These are phyloP conservation scores for Phialemonium atrogriseum DNA, from an alignment of 2,329 filamentous ascomycete species.

Conservation along the genomic window DNA sequence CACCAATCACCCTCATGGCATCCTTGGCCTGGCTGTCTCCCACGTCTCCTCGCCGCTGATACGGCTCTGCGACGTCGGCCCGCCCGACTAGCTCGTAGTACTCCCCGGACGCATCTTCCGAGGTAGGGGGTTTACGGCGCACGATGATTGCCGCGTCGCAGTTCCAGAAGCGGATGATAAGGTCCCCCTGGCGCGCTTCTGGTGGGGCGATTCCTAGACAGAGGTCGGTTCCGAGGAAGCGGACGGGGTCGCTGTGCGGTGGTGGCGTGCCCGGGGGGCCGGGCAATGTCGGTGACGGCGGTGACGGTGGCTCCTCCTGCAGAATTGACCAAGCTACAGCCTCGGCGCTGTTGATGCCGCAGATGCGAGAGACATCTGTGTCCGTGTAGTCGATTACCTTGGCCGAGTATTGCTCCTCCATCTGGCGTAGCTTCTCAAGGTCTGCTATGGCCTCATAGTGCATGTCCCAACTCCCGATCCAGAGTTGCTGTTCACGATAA, in stretches of 20 bases:
- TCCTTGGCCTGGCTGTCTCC: constrained; percentile 8
- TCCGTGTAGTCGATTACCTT: constrained; percentile 7
- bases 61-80: constrained; percentile 3
- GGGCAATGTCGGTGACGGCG: too few species aligned
- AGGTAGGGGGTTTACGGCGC: constrained; percentile 1
- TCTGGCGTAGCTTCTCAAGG: constrained; percentile 4
- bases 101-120: neutral
- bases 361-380: constrained; percentile 4
- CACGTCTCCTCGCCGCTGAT: constrained; percentile 8
- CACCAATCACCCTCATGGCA: neutral
- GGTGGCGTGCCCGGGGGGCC: neutral
- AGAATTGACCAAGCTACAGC: constrained; percentile 3
- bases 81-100: constrained; percentile 6
- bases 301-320: too few species aligned
- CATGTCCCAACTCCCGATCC: constrained; percentile 7
- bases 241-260: constrained; percentile 2
- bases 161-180: constrained; percentile 12
- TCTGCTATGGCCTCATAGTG: constrained; percentile 5
- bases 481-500: constrained; percentile 6
- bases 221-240: constrained; percentile 7
- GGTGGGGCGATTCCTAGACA: constrained; percentile 9
- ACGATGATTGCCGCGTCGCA: constrained; percentile 11
- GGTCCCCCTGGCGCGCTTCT: constrained; percentile 6
- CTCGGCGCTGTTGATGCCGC: constrained; percentile 1
- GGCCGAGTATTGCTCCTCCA: constrained; percentile 8